These are phyloP conservation scores for Cryphonectria radicalis DNA, from an alignment of 2,329 filamentous ascomycete species.

Conservation along the genomic window DNA sequence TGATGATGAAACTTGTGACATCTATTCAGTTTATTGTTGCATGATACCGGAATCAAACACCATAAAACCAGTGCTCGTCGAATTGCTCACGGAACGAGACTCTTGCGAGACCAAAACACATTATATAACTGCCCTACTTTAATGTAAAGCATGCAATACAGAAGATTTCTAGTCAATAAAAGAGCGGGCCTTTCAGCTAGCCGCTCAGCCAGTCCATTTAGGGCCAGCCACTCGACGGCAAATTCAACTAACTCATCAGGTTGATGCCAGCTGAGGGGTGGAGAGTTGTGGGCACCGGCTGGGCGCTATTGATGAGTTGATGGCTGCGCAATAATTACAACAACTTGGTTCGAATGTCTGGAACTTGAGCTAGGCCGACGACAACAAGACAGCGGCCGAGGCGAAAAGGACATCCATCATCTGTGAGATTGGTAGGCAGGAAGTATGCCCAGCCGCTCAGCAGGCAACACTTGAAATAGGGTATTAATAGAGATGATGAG, in stretches of 20 bases:
- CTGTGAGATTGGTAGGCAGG: neutral
- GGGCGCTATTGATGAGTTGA: neutral
- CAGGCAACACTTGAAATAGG: no score
- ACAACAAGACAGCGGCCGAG: neutral
- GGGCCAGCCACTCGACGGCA: neutral
- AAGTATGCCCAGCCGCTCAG: neutral
- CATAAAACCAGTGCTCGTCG: neutral
- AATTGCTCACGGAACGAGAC: neutral
- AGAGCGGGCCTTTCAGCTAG: neutral
- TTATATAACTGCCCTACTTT: neutral
- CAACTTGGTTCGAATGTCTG: neutral
- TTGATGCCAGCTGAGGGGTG: neutral
- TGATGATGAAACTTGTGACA: neutral
- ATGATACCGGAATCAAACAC: neutral
- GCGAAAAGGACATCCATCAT: no score
- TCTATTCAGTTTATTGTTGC: neutral
- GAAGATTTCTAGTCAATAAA: neutral
- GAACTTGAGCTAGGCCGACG: neutral
- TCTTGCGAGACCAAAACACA: neutral
- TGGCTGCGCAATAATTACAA: neutral
- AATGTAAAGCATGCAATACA: neutral
- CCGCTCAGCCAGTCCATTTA: neutral
- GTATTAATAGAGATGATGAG: no score
- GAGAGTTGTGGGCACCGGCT: neutral
- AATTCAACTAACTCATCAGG: neutral